Evolutionary conservation across 2,329 filamentous ascomycete species (phyloP).

Genomic region (Orbilia oligospora): DNA sequence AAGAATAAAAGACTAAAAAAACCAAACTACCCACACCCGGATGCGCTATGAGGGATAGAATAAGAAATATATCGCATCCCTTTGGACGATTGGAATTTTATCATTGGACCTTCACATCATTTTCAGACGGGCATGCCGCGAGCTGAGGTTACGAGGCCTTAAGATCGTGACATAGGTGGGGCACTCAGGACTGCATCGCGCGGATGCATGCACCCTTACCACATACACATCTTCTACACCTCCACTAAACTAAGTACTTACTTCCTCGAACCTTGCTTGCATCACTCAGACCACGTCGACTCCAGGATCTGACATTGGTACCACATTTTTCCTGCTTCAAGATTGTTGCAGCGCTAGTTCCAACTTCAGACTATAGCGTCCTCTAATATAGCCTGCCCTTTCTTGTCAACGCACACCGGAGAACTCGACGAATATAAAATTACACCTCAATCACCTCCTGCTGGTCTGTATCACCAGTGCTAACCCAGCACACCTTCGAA

Average conservation of each 20-base stretch:
- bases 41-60: constrained; percentile 25
- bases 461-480: constrained; percentile 60
- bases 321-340: constrained; percentile 56
- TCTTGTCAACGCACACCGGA: constrained; percentile 51
- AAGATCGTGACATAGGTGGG: constrained; percentile 58
- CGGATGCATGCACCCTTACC: constrained; percentile 48
- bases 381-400: constrained; percentile 48
- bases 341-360: constrained; percentile 56
- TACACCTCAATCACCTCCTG: constrained; percentile 59
- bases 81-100: constrained; percentile 48
- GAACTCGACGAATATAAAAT: constrained; percentile 59
- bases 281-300: constrained; percentile 57
- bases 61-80: constrained; percentile 50
- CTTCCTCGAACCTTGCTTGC: constrained; percentile 46
- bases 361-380: constrained; percentile 54
- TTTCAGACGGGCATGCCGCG: constrained; percentile 56
- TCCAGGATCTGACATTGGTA: constrained; percentile 61
- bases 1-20: constrained; percentile 14
- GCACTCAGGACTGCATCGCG: constrained; percentile 38
- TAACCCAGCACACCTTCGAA: constrained; percentile 59
- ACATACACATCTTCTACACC: constrained; percentile 6
- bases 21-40: constrained; percentile 15
- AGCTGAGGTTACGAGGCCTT: constrained; percentile 58
- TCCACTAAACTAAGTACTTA: background rate
- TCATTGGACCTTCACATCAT: constrained; percentile 54